Evolutionary conservation across 805 yeast genomes (phyloP).

Genomic region (Suhomyces pyralidae): DNA sequence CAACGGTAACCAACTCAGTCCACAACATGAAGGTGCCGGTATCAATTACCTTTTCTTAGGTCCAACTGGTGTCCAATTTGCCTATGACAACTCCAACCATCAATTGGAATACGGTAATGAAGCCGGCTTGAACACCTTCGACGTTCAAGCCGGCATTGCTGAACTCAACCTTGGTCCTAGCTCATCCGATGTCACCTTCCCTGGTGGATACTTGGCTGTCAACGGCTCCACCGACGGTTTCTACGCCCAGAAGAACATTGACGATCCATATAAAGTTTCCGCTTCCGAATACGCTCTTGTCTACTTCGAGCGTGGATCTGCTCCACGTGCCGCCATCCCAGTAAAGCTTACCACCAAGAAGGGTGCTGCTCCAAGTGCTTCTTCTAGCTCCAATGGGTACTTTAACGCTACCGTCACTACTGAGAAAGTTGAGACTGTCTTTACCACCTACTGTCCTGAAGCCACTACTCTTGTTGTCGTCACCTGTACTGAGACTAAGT

Average conservation of each 20-base stretch:
- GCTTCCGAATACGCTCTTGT: conserved; percentile 14
- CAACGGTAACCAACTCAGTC: conserved; percentile 6
- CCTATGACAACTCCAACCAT: conserved; percentile 15
- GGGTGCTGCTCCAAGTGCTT: conserved; percentile 1
- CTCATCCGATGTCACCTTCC: conserved; percentile 10
- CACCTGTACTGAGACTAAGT: conserved; percentile 24
- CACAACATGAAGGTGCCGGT: conserved; percentile 46
- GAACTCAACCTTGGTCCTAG: conserved; percentile 9
- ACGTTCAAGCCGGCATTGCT: conserved; percentile 3
- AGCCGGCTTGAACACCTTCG: background rate
- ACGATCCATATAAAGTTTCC: conserved; percentile 43
- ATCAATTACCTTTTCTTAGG: conserved; percentile 37
- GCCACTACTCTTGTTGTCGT: conserved; percentile 33
- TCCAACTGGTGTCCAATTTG: conserved; percentile 13
- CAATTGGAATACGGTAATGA: background rate
- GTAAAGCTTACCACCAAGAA: conserved; percentile 8
- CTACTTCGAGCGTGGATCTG: conserved; percentile 22
- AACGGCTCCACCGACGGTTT: conserved; percentile 27
- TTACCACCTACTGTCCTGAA: conserved; percentile 37
- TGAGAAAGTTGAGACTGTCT: conserved; percentile 31
- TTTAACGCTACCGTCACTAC: conserved; percentile 20
- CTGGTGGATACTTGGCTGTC: conserved; percentile 21
- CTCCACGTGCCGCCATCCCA: conserved; percentile 21
- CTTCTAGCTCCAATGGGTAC: background rate
- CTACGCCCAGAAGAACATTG: conserved; percentile 42